These are phyloP conservation scores for Zymoseptoria brevis DNA, from an alignment of 2,329 filamentous ascomycete species.

Conservation along the genomic window DNA sequence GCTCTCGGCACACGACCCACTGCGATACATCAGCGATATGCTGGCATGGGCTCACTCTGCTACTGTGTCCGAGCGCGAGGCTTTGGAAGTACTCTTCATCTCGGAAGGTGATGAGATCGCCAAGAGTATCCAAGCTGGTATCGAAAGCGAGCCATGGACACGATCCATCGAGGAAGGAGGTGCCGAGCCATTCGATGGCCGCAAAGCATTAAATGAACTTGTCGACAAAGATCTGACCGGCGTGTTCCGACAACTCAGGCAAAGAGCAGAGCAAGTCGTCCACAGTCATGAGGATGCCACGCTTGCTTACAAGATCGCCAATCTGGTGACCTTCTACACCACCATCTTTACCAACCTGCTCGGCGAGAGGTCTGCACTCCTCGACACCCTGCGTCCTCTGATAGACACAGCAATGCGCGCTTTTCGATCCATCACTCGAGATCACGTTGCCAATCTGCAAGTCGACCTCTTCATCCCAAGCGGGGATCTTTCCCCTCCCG, in stretches of 20 bases:
- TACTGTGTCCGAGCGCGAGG: slow-evolving; percentile 86
- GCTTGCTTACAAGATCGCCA: slow-evolving; percentile 80
- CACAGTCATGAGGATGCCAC: slow-evolving; percentile 88
- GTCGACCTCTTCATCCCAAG: slow-evolving; percentile 60
- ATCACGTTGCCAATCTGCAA: slow-evolving; percentile 69
- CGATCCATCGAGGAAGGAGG: slow-evolving; percentile 50
- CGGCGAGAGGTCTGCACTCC: slow-evolving; percentile 58
- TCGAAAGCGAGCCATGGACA: slow-evolving; percentile 74
- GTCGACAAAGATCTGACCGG: slow-evolving; percentile 79
- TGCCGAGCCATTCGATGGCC: slow-evolving; percentile 60
- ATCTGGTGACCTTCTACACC: slow-evolving; percentile 81
- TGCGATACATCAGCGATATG: slow-evolving; percentile 95
- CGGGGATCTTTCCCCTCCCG: slow-evolving; percentile 67
- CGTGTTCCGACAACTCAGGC: slow-evolving; percentile 74
- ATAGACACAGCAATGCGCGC: slow-evolving; percentile 72
- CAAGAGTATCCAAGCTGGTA: slow-evolving; percentile 68
- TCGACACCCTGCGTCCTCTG: slow-evolving; percentile 60
- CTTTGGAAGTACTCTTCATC: slow-evolving; percentile 83
- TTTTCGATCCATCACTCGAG: slow-evolving; percentile 72
- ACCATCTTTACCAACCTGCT: slow-evolving; percentile 76
- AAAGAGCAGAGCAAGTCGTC: slow-evolving; percentile 83
- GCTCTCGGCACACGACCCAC: slow-evolving; percentile 79
- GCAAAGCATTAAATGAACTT: slow-evolving; percentile 72
- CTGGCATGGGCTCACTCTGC: slow-evolving; percentile 93
- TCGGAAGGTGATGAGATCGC: slow-evolving; percentile 83